Conservation (phyloP, 306 rosid species). For the Vigna unguiculata region DNA sequence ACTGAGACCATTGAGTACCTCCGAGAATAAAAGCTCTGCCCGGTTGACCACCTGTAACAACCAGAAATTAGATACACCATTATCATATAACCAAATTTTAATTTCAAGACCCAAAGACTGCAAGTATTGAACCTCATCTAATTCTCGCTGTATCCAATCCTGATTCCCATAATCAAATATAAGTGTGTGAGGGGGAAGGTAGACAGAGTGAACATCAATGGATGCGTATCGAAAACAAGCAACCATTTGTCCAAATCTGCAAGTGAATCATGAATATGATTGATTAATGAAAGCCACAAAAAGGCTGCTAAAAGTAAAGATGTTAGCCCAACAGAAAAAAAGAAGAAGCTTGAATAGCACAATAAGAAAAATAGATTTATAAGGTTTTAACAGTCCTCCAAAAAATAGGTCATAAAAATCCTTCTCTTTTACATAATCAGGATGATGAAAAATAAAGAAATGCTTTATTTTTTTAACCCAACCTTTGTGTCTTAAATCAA, state of each 20-base stretch:
- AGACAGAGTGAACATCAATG: constrained; percentile 86
- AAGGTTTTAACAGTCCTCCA: constrained; percentile 37
- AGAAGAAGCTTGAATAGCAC: constrained; percentile 24
- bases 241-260: constrained; percentile 91
- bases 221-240: constrained; percentile 99
- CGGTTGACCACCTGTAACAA: constrained; percentile 73
- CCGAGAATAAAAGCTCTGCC: constrained; percentile 83
- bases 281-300: constrained; percentile 41
- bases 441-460: constrained; percentile 16
- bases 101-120: constrained; percentile 37
- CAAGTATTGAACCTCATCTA: constrained; percentile 68
- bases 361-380: constrained; percentile 27
- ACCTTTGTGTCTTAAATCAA: constrained; percentile 30
- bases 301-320: background rate
- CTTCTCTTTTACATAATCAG: constrained; percentile 30
- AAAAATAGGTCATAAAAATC: constrained; percentile 35
- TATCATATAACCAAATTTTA: constrained; percentile 22
- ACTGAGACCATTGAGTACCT: constrained; percentile 75
- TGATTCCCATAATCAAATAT: constrained; percentile 69
- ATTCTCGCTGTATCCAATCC: constrained; percentile 87
- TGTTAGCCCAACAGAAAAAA: background rate
- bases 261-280: constrained; percentile 28
- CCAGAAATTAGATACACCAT: constrained; percentile 38
- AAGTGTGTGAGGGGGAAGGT: constrained; percentile 79
- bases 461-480: constrained; percentile 15